phyloP scores from a whole-genome alignment of 2,329 filamentous ascomycete species.

The Hymenoscyphus albidus region DNA sequence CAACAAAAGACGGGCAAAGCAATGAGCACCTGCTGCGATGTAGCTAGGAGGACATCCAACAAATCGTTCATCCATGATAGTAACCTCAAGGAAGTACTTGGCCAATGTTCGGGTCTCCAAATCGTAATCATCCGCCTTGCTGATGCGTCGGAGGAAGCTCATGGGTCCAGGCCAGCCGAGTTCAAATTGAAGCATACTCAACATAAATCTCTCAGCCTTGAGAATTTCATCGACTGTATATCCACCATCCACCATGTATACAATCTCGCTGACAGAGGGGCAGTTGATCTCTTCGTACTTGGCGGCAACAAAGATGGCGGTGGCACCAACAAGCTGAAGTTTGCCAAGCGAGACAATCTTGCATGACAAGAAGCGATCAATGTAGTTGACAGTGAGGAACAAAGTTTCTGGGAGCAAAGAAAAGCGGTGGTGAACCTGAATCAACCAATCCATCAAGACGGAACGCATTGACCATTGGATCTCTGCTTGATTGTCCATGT shows the following conservation, averaged over 20 bases:
- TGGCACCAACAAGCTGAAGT: slow-evolving; percentile 92
- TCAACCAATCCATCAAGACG: slow-evolving; percentile 95
- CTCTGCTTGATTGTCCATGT: slow-evolving; percentile 97
- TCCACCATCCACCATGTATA: slow-evolving; percentile 95
- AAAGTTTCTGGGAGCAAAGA: slow-evolving; percentile 87
- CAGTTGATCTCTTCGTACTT: slow-evolving; percentile 99
- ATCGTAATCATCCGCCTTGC: slow-evolving; percentile 98
- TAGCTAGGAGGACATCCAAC: slow-evolving; percentile 89
- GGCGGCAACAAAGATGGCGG: slow-evolving; percentile 89
- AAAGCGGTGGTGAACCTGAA: slow-evolving; percentile 93
- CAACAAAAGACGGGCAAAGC: slow-evolving; percentile 81
- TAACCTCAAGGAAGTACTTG: slow-evolving; percentile 96
- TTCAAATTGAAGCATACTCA: slow-evolving; percentile 93
- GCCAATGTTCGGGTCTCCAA: slow-evolving; percentile 90
- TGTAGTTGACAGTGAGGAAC: slow-evolving; percentile 93
- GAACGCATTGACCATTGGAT: slow-evolving; percentile 99
- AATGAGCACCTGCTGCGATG: slow-evolving; percentile 86
- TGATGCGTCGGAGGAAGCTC: slow-evolving; percentile 95
- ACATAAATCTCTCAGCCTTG: slow-evolving; percentile 97
- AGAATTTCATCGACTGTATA: slow-evolving; percentile 90
- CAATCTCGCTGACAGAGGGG: slow-evolving; percentile 89
- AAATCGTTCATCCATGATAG: slow-evolving; percentile 97
- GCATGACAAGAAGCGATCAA: slow-evolving; percentile 90
- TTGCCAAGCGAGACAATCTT: slow-evolving; percentile 95
- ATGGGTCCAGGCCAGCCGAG: slow-evolving; percentile 98